Evolutionary conservation across 2,329 filamentous ascomycete species (phyloP).

Genomic region (Elsinoe fawcettii): DNA sequence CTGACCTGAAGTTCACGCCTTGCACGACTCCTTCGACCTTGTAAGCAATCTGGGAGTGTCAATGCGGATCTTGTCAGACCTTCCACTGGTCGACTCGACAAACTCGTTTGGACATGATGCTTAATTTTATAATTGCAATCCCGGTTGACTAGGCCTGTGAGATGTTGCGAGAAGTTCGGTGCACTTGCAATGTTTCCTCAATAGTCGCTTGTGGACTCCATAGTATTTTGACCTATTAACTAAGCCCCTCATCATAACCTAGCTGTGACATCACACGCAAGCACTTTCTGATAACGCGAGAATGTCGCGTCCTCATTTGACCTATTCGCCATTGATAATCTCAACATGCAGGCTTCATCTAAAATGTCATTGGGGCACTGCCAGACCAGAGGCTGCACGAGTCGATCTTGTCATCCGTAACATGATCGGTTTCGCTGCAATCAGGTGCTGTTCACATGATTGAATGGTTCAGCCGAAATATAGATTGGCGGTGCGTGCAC

Average conservation of each 20-base stretch:
- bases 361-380: too few species aligned
- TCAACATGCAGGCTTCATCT: too few species aligned
- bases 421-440: not conserved
- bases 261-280: constrained; percentile 9
- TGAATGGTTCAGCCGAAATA: not conserved
- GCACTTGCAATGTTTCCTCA: not conserved
- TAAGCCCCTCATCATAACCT: not conserved
- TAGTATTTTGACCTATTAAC: too few species aligned
- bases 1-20: constrained; percentile 45
- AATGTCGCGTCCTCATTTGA: not conserved
- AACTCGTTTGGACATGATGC: constrained; percentile 28
- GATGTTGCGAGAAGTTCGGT: too few species aligned
- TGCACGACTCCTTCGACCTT: constrained; percentile 42
- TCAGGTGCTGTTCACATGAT: not conserved
- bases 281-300: not conserved
- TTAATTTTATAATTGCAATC: too few species aligned
- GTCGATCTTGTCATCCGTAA: not conserved
- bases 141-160: too few species aligned
- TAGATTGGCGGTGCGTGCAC: not conserved
- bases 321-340: not conserved
- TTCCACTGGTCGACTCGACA: not conserved
- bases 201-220: too few species aligned
- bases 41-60: constrained; percentile 38
- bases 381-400: too few species aligned
- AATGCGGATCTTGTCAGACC: not conserved